Evolutionary conservation across 2,329 filamentous ascomycete species (phyloP).

Genomic region (Neofusicoccum ribis): DNA sequence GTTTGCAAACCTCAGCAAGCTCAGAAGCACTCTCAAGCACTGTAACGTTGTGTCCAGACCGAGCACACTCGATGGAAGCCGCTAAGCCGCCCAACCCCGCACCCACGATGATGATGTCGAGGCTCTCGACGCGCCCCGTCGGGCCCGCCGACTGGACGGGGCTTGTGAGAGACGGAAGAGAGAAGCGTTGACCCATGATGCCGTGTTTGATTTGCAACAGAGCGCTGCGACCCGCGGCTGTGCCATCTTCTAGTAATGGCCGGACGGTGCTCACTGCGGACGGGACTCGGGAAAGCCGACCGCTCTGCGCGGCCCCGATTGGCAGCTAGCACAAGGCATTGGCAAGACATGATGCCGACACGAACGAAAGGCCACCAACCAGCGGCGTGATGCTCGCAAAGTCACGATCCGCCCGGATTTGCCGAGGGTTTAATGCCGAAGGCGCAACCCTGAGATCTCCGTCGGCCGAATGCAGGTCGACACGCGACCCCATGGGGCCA

Average conservation of each 20-base stretch:
- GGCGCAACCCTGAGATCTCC: not conserved
- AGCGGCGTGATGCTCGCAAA: not conserved
- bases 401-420: not conserved
- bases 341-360: not conserved
- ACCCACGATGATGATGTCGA: slow-evolving; percentile 31
- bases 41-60: slow-evolving; percentile 42
- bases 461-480: not conserved
- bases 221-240: not conserved
- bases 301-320: not conserved
- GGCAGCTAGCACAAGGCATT: not conserved
- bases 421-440: not conserved
- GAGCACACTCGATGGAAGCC: slow-evolving; percentile 44
- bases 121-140: not conserved
- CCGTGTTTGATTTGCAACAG: not conserved
- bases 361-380: not conserved
- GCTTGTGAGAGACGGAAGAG: not conserved
- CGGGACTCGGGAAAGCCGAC: slow-evolving; percentile 1
- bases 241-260: not conserved
- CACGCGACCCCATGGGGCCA: not conserved
- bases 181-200: not conserved
- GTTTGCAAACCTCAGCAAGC: slow-evolving; percentile 42
- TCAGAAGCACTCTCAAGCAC: slow-evolving; percentile 45
- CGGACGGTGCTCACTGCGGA: not conserved
- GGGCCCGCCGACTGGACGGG: not conserved
- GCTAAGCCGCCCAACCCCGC: slow-evolving; percentile 46